Evolutionary conservation across 192 early-diverging fungal genomes (phyloP), one percentile per base, ranked within the genome.

Genomic region (Paraglomus brasilianum): DNA sequence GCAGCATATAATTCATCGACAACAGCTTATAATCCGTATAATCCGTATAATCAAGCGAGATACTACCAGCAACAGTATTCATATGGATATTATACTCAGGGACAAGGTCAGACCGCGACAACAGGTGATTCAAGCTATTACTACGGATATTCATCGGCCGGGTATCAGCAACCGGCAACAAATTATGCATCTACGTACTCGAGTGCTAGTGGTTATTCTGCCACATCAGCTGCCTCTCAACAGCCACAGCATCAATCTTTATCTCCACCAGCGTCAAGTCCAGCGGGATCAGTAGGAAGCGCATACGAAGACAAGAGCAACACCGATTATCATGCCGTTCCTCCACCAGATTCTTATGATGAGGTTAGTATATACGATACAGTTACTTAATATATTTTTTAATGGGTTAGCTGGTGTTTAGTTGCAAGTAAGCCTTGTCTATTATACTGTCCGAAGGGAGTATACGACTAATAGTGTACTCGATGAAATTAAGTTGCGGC

Each of bases 321-420:
- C 49, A 17, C 13, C 76, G 49, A 21, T 52, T 67, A 67, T 53
- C 65, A 67, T 44, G 65, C 65, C 13, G 65, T 67, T 6, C 65
- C 65, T 7, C 65, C 65, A 43, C 65, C 65, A 19, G 65, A 67
- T n/a, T 67, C 41, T n/a, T 67, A 67, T 67, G 65, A 67, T 55
- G 65, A 67, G 65, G 65, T 67, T 67, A 41, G 65, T 67, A 52
- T 53, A 52, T 67, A 13, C 40, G 14, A 41, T 21, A 38, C 40
- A 22, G 13, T n/a, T n/a, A n/a, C n/a, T n/a, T n/a, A 39, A 17
- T 46, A 50, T 66, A 30, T 49, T n/a, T 49, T 15, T 10, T 5
- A 15, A 13, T 46, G 46, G 24, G 21, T 45, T 65, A 38, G 46
- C 36, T 8, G 17, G 17, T 62, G 2, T 22, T 45, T 2, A 45